Conservation (phyloP, 306 rosid species). For the Vigna angularis region DNA sequence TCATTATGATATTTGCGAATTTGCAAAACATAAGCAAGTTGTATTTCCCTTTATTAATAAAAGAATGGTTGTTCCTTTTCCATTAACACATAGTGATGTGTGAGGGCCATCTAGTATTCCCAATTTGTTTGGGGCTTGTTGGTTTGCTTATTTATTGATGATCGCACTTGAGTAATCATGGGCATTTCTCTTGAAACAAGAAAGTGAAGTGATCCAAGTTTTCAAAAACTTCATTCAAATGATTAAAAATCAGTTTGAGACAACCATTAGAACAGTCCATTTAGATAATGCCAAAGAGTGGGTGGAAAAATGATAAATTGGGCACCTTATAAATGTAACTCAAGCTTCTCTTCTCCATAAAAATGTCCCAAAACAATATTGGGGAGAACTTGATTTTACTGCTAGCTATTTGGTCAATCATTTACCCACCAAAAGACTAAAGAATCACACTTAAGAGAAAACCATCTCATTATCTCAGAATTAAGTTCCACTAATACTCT, state of each 20-base stretch:
- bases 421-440: too few relatives aligned
- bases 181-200: background rate
- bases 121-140: background rate
- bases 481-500: too few relatives aligned
- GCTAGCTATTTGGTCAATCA: too few relatives aligned
- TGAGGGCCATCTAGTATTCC: background rate
- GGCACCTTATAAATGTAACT: too few relatives aligned
- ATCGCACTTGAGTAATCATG: background rate
- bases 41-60: background rate
- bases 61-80: background rate
- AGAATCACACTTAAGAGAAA: too few relatives aligned
- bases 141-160: background rate
- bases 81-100: background rate
- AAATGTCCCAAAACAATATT: too few relatives aligned
- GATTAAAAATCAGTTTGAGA: background rate
- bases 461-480: too few relatives aligned
- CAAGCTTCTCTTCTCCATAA: too few relatives aligned
- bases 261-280: too few relatives aligned
- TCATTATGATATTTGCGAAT: background rate
- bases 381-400: too few relatives aligned
- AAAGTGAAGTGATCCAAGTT: background rate
- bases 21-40: background rate
- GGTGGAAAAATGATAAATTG: too few relatives aligned
- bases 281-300: too few relatives aligned
- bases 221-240: background rate